Evolutionary conservation across 306 rosid species (phyloP).

Genomic region (Luffa acutangula): DNA sequence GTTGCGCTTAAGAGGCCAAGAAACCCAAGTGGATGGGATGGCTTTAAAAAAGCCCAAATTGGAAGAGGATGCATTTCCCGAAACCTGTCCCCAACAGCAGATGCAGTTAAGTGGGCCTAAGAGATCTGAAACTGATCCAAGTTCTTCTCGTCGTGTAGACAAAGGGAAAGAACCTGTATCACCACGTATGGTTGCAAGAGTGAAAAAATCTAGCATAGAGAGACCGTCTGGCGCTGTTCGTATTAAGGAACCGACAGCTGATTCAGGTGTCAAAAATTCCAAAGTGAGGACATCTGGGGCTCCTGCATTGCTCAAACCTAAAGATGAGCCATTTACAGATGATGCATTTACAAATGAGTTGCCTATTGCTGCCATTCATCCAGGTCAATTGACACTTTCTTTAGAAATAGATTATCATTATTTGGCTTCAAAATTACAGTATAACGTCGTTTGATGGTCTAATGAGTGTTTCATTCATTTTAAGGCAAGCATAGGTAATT

Average conservation of each 20-base stretch:
- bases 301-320: conserved; percentile 46
- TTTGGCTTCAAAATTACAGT: background rate
- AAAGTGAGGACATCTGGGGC: conserved; percentile 20
- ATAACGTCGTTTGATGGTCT: background rate
- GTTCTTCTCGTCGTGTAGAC: conserved; percentile 24
- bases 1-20: conserved; percentile 55
- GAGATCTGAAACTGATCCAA: conserved; percentile 24
- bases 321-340: conserved; percentile 68
- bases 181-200: conserved; percentile 21
- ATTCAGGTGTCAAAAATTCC: conserved; percentile 17
- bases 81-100: conserved; percentile 23
- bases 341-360: conserved; percentile 19
- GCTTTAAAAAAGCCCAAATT: conserved; percentile 36
- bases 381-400: conserved; percentile 32
- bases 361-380: conserved; percentile 52
- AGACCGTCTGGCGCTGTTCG: conserved; percentile 16
- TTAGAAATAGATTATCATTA: background rate
- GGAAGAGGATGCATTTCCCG: conserved; percentile 30
- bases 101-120: conserved; percentile 10
- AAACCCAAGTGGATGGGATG: conserved; percentile 22
- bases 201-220: conserved; percentile 22
- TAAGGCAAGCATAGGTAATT: background rate
- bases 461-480: background rate
- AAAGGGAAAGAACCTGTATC: conserved; percentile 67
- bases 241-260: conserved; percentile 29